A percentile compares a stretch with the other conserved stretches of the same genome.
phyloP scores from a whole-genome alignment of 805 yeast species.

The Starmerella etchellsii region DNA sequence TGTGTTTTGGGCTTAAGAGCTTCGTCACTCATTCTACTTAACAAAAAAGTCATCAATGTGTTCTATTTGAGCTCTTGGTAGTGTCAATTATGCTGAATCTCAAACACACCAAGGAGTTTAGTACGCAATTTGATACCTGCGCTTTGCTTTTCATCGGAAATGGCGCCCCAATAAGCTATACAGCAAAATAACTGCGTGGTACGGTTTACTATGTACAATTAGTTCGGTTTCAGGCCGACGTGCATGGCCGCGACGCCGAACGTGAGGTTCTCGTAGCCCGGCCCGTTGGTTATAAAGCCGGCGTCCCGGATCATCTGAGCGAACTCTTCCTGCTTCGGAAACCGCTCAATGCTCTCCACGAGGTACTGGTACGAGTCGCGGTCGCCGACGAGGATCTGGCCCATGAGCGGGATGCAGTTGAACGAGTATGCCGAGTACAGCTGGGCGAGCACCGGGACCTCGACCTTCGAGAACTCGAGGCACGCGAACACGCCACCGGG shows the following conservation, averaged over 20 bases:
- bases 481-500: constrained; percentile 98
- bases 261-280: constrained; percentile 86
- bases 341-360: constrained; percentile 84
- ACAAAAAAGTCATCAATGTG: no score
- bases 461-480: constrained; percentile 86
- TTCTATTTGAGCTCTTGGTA: no score
- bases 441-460: constrained; percentile 59
- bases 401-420: constrained; percentile 80
- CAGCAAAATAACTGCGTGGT: no score
- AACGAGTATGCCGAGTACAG: constrained; percentile 81
- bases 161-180: no score
- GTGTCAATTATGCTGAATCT: no score
- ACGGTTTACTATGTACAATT: no score
- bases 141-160: no score
- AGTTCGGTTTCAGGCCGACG: constrained; percentile 67
- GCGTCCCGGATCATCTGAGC: constrained; percentile 87
- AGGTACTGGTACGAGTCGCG: constrained; percentile 91
- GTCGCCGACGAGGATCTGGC: constrained; percentile 89
- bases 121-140: no score
- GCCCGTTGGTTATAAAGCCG: constrained; percentile 81
- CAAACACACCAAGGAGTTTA: no score
- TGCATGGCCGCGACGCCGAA: constrained; percentile 95
- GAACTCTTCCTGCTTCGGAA: constrained; percentile 86
- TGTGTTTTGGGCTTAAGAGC: no score
- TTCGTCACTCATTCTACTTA: no score